Base-by-base conservation (phyloP, 805 yeast genomes). In the Yarrowia yakushimensis region DNA sequence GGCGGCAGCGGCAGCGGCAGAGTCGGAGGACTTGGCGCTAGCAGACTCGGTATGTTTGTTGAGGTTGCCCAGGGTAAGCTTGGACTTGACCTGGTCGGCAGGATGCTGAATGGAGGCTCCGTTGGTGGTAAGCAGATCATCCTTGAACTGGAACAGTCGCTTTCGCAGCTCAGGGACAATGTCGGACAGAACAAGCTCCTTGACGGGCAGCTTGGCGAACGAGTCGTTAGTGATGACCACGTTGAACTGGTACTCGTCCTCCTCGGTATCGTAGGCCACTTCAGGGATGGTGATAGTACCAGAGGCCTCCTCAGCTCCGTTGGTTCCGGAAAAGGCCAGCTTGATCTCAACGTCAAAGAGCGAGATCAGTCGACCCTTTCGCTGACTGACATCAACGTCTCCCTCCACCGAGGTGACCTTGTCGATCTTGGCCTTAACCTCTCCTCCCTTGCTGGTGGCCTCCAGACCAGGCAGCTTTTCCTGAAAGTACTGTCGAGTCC, bases 351-450 rank as follows among this genome's bases (percentile, higher is more conserved):
- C 77, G 70, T 94, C 99, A 74, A 90, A 94, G 64, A 94, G 76
- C 4, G 96, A 88, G 69, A 94, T 92, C 25, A 93, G 96, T 74
- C 93, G 92, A 15, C 99, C 99, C 74, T 94, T 94, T 69, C 99
- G 85, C 77, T 94, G 99, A 68, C 90, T 87, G 30, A 94, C 98
- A 72, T 92, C 99, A 67, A 92, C 96, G 69, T 94, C 99, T 61
- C 99, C 99, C 69, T 89, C 96, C 20, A 93, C 80, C 17, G 82
- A 76, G 18, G 84, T 81, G 15, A 88, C 77, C 25, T 76, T 66
- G 13, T 77, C 71, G 22, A 85, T 76, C 48, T 67, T 67, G 27
- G 76, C 80, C 2, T 67, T 60, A 27, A 68, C 65, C 30, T 63
- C 63, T 9, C 67, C 70, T 17, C 74, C 79, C 20, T 66, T 67